phyloP scores from a whole-genome alignment of 2,329 filamentous ascomycete genomes.

The Biscogniauxia marginata region DNA sequence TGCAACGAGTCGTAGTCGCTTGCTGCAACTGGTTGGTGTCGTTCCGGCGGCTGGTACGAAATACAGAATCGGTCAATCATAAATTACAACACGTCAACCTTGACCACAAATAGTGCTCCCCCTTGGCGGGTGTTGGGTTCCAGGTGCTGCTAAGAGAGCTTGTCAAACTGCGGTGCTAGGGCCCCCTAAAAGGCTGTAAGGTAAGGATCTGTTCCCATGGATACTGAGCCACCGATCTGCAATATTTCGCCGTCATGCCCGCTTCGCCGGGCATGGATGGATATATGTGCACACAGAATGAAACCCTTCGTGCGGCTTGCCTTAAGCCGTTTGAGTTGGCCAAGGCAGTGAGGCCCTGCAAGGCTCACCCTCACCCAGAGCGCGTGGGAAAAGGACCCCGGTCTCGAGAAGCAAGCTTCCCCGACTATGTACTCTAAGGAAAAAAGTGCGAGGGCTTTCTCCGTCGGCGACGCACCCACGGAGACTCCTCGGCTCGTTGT shows the following conservation, averaged over 20 bases:
- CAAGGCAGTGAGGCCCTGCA: constrained; percentile 15
- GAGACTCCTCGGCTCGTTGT: background rate
- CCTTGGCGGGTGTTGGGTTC: background rate
- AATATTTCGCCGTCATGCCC: background rate
- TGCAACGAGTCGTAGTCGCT: background rate
- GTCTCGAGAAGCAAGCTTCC: background rate
- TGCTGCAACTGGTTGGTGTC: background rate
- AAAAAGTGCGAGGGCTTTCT: background rate
- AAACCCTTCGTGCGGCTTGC: constrained; percentile 22
- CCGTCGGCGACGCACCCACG: background rate
- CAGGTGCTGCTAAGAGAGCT: background rate
- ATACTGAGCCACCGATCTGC: background rate
- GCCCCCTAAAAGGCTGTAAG: background rate
- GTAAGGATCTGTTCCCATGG: background rate
- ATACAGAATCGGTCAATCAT: background rate
- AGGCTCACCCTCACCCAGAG: constrained; percentile 5
- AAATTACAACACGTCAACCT: background rate
- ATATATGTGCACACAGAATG: constrained; percentile 17
- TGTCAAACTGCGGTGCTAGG: background rate
- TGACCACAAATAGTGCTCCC: background rate
- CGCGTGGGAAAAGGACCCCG: background rate
- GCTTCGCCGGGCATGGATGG: background rate
- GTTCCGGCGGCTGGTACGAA: background rate
- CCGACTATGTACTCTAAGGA: background rate
- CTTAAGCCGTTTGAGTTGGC: constrained; percentile 20